phyloP scores from a whole-genome alignment of 495 filamentous ascomycete species.

The Neurospora sp. region DNA sequence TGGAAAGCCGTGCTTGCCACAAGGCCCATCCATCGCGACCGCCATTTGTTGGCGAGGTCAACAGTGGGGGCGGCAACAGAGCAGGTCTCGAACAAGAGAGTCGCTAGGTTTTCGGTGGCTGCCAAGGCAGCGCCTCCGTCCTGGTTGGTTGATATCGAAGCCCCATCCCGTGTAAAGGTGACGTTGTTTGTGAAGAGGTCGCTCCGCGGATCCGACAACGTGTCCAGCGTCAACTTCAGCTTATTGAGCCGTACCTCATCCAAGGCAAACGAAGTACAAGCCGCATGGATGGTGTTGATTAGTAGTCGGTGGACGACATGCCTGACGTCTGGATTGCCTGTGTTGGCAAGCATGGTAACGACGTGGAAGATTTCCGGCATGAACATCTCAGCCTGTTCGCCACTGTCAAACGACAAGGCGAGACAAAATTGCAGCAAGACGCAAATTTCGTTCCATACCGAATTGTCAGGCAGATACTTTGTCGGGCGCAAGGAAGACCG shows the following conservation, averaged over 20 bases:
- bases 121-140: constrained; percentile 38
- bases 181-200: constrained; percentile 35
- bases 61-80: constrained; percentile 49
- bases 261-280: constrained; percentile 50
- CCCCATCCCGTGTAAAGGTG: constrained; percentile 29
- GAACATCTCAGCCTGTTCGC: constrained; percentile 52
- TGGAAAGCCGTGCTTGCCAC: constrained; percentile 62
- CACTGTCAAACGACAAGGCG: constrained; percentile 53
- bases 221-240: constrained; percentile 42
- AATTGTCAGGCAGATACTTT: constrained; percentile 48
- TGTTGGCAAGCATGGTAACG: constrained; percentile 56
- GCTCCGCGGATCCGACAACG: constrained; percentile 44
- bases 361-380: constrained; percentile 58
- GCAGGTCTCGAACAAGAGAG: constrained; percentile 50
- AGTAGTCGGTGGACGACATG: constrained; percentile 48
- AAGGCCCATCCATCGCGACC: constrained; percentile 61
- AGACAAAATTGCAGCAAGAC: constrained; percentile 53
- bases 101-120: constrained; percentile 43
- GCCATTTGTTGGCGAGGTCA: constrained; percentile 56
- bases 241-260: constrained; percentile 44
- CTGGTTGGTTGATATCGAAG: constrained; percentile 35
- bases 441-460: constrained; percentile 54
- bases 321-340: constrained; percentile 43
- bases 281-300: constrained; percentile 54
- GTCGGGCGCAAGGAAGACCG: constrained; percentile 53